phyloP scores from a whole-genome alignment of 2,329 filamentous ascomycete genomes.

The Sclerotinia sclerotiorum region DNA sequence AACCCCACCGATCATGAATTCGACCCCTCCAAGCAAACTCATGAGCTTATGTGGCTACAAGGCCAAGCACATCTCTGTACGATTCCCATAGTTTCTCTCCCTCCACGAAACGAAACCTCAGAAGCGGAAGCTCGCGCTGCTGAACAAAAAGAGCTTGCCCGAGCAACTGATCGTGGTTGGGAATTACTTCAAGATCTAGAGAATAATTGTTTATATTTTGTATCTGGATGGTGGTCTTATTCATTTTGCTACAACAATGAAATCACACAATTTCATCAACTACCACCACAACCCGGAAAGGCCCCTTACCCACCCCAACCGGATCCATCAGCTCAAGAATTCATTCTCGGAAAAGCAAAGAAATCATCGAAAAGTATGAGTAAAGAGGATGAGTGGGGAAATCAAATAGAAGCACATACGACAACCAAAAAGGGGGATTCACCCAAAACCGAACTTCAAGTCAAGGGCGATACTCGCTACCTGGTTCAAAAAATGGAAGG shows the following conservation, averaged over 20 bases:
- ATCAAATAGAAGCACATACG: slow-evolving; percentile 35
- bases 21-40: slow-evolving; percentile 40
- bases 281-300: slow-evolving; percentile 60
- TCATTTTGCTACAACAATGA: slow-evolving; percentile 71
- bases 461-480: slow-evolving; percentile 66
- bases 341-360: slow-evolving; percentile 60
- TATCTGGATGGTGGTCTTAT: slow-evolving; percentile 75
- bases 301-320: slow-evolving; percentile 64
- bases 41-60: slow-evolving; percentile 61
- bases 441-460: slow-evolving; percentile 54
- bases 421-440: slow-evolving; percentile 34
- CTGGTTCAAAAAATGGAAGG: slow-evolving; percentile 66
- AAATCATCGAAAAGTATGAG: slow-evolving; percentile 34
- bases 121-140: slow-evolving; percentile 54
- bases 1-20: slow-evolving; percentile 24
- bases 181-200: slow-evolving; percentile 68
- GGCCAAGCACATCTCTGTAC: slow-evolving; percentile 63
- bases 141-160: slow-evolving; percentile 64
- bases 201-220: slow-evolving; percentile 68
- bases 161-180: slow-evolving; percentile 65
- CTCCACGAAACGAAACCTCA: slow-evolving; percentile 49
- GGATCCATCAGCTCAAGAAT: slow-evolving; percentile 62
- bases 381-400: slow-evolving; percentile 41
- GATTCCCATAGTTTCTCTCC: slow-evolving; percentile 57
- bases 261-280: slow-evolving; percentile 71